phyloP scores from a whole-genome alignment of 2,329 filamentous ascomycete genomes.

The Leptographium lundbergii region DNA sequence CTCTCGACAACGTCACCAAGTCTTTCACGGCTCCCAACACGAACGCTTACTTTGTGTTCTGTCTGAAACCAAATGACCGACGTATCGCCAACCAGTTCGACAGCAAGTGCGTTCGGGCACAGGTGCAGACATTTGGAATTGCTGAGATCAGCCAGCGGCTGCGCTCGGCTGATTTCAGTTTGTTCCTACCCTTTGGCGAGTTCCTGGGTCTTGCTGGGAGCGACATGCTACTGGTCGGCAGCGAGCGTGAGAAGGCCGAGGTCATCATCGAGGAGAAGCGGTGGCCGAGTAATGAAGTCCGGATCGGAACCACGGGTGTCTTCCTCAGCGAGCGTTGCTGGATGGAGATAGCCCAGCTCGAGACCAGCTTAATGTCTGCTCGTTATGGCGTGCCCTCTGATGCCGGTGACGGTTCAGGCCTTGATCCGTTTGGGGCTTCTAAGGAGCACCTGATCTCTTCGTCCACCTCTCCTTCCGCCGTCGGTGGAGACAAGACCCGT shows the following conservation, averaged over 20 bases:
- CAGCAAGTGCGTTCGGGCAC: slow-evolving; percentile 91
- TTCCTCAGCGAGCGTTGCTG: slow-evolving; percentile 95
- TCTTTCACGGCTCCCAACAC: slow-evolving; percentile 70
- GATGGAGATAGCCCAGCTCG: slow-evolving; percentile 76
- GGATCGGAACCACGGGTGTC: slow-evolving; percentile 81
- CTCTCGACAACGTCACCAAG: slow-evolving; percentile 82
- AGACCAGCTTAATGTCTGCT: slow-evolving; percentile 41
- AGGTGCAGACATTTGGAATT: slow-evolving; percentile 91
- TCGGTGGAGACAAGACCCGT: slow-evolving; percentile 60
- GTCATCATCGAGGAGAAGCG: slow-evolving; percentile 82
- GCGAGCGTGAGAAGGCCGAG: slow-evolving; percentile 83
- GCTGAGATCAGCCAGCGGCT: slow-evolving; percentile 92
- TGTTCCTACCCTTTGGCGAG: slow-evolving; percentile 92
- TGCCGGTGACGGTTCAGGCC: slow-evolving; percentile 48
- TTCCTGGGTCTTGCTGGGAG: slow-evolving; percentile 81
- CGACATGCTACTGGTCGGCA: slow-evolving; percentile 77
- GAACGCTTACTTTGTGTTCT: slow-evolving; percentile 94
- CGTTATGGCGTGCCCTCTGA: slow-evolving; percentile 45
- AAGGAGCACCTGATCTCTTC: slow-evolving; percentile 45
- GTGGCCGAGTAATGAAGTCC: slow-evolving; percentile 86
- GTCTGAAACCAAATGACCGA: slow-evolving; percentile 91
- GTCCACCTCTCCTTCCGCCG: slow-evolving; percentile 35
- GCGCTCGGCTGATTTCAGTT: slow-evolving; percentile 84
- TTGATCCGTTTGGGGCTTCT: slow-evolving; percentile 47
- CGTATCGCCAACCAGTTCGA: slow-evolving; percentile 98